Conservation (phyloP, 2,329 filamentous ascomycete genomes). For the Diaporthe aspalathi region DNA sequence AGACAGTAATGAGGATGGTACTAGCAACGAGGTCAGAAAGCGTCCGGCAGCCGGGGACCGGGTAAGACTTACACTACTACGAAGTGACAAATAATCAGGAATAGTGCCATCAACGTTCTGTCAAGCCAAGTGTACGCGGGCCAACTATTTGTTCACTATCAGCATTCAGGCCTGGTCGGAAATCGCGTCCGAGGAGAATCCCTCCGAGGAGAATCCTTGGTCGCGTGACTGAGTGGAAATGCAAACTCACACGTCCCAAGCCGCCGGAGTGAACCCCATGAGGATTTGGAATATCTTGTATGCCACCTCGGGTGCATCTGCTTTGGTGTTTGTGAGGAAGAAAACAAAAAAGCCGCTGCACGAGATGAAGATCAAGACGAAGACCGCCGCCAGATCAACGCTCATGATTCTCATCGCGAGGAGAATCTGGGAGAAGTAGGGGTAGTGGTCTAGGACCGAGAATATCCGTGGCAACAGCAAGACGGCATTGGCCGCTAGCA, state of each 20-base stretch:
- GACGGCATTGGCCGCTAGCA: conserved; percentile 91
- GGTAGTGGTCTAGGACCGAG: conserved; percentile 92
- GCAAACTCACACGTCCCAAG: conserved; percentile 81
- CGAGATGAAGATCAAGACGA: conserved; percentile 84
- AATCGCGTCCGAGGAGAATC: not conserved
- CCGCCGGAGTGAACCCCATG: conserved; percentile 95
- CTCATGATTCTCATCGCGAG: conserved; percentile 97
- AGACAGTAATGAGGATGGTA: conserved; percentile 93
- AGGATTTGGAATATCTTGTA: conserved; percentile 93
- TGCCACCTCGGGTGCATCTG: conserved; percentile 79
- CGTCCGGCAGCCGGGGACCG: not conserved
- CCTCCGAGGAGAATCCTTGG: not conserved
- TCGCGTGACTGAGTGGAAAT: not conserved
- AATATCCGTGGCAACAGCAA: conserved; percentile 91
- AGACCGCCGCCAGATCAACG: conserved; percentile 85
- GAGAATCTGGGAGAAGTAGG: conserved; percentile 93
- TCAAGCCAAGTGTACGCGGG: conserved; percentile 81
- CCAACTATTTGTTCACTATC: conserved; percentile 61
- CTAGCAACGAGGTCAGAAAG: conserved; percentile 47
- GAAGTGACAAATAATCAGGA: conserved; percentile 95
- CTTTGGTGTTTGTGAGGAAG: conserved; percentile 81
- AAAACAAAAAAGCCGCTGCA: conserved; percentile 97
- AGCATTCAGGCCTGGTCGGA: not conserved
- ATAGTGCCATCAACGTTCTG: conserved; percentile 79
- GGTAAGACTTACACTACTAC: conserved; percentile 74